A percentile compares a stretch with the other conserved stretches of the same genome.
These are phyloP conservation scores for Auriculariales sp. DNA, from an alignment of 768 basidiomycete genomes.

Conservation along the genomic window DNA sequence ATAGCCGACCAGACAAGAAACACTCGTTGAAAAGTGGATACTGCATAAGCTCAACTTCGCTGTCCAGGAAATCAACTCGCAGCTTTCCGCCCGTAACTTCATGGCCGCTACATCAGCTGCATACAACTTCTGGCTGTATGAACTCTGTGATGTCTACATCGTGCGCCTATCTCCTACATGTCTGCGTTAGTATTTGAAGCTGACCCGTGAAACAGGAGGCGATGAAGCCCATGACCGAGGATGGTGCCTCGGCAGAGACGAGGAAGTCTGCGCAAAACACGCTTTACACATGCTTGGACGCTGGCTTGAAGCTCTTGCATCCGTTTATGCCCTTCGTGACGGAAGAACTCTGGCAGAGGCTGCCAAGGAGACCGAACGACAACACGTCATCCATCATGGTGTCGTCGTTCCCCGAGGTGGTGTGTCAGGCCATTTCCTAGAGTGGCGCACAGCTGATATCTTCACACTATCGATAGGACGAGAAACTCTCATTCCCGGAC, in stretches of 20 bases:
- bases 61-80: constrained; percentile 56
- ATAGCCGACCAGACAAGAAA: constrained; percentile 80
- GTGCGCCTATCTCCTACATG: constrained; percentile 30
- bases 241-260: constrained; percentile 41
- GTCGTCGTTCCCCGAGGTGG: constrained; percentile 65
- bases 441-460: neutral
- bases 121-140: constrained; percentile 95
- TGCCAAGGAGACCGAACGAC: constrained; percentile 77
- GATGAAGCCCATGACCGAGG: constrained; percentile 95
- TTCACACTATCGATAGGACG: constrained; percentile 30
- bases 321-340: constrained; percentile 99
- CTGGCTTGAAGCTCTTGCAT: constrained; percentile 79
- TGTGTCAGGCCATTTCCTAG: constrained; percentile 35
- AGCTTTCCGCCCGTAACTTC: constrained; percentile 74
- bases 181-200: neutral
- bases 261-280: constrained; percentile 87
- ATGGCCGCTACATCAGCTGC: constrained; percentile 76
- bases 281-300: constrained; percentile 84
- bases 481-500: constrained; percentile 43
- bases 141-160: constrained; percentile 98
- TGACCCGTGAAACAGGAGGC: constrained; percentile 58
- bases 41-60: constrained; percentile 85
- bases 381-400: constrained; percentile 81
- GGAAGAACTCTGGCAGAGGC: constrained; percentile 95
- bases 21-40: constrained; percentile 89